phyloP scores from a whole-genome alignment of 106 monocot genomes.

The Allium fistulosum region DNA sequence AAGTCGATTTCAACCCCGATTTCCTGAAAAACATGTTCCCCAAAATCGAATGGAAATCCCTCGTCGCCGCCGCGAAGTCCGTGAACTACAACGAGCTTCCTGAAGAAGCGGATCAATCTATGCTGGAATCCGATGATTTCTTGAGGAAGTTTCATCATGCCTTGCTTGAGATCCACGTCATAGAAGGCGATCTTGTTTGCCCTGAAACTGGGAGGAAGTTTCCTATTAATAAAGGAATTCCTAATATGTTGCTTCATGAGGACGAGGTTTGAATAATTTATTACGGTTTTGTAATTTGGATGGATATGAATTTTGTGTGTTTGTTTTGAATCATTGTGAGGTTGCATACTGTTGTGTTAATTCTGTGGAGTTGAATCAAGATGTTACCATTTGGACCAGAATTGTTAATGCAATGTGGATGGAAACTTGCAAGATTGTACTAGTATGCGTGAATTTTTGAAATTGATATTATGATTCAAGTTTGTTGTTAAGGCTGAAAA shows the following conservation, averaged over 20 bases:
- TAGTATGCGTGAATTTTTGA: too few species aligned
- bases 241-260: slow-evolving; percentile 96
- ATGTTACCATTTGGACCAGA: too few species aligned
- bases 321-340: neutral
- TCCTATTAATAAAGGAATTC: slow-evolving; percentile 82
- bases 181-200: slow-evolving; percentile 86
- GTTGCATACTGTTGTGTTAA: too few species aligned
- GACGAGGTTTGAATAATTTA: slow-evolving; percentile 65
- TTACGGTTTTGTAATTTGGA: neutral
- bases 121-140: slow-evolving; percentile 59
- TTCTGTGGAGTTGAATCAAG: too few species aligned
- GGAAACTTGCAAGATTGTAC: too few species aligned
- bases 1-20: slow-evolving; percentile 80
- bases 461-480: too few species aligned
- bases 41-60: slow-evolving; percentile 75
- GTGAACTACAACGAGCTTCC: slow-evolving; percentile 51
- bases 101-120: slow-evolving; percentile 23
- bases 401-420: too few species aligned
- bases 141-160: slow-evolving; percentile 76
- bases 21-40: slow-evolving; percentile 71
- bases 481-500: too few species aligned
- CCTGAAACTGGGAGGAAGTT: slow-evolving; percentile 80
- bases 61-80: slow-evolving; percentile 47
- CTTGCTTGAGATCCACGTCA: slow-evolving; percentile 78
- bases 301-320: slow-evolving; percentile 2